Conservation (phyloP, 2,329 filamentous ascomycete genomes). For the Talaromyces funiculosus region DNA sequence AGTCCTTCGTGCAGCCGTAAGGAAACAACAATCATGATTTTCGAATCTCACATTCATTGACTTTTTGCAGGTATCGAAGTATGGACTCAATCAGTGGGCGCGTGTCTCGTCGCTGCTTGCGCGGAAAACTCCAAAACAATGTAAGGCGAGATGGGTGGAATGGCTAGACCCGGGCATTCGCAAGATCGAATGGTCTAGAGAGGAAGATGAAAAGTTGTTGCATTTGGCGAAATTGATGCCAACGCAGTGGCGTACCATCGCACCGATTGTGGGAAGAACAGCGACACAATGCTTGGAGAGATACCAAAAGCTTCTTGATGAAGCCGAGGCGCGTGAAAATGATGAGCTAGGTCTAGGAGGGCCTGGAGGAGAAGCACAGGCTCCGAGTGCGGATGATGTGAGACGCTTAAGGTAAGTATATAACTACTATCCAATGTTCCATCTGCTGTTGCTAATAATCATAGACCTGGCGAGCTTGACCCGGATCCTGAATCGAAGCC, state of each 20-base stretch:
- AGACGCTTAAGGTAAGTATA: constrained; percentile 60
- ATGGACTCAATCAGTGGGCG: constrained; percentile 96
- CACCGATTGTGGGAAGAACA: constrained; percentile 90
- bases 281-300: constrained; percentile 96
- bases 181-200: constrained; percentile 98
- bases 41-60: constrained; percentile 4
- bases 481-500: constrained; percentile 97
- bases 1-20: constrained; percentile 82
- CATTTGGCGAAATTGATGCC: constrained; percentile 98
- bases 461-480: constrained; percentile 81
- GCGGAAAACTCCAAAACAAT: constrained; percentile 97
- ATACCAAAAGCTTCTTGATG: constrained; percentile 93
- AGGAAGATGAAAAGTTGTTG: constrained; percentile 95
- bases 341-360: constrained; percentile 76
- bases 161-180: constrained; percentile 97
- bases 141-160: constrained; percentile 97
- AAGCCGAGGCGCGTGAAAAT: constrained; percentile 83
- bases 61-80: constrained; percentile 64
- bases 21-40: constrained; percentile 10
- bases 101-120: constrained; percentile 94
- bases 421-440: constrained; percentile 2
- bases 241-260: constrained; percentile 98
- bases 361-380: constrained; percentile 77
- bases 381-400: constrained; percentile 89
- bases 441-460: constrained; percentile 15